These are phyloP conservation scores for Carex myosuroides DNA, from an alignment of 176 grass and related monocot genomes.

Conservation along the genomic window DNA sequence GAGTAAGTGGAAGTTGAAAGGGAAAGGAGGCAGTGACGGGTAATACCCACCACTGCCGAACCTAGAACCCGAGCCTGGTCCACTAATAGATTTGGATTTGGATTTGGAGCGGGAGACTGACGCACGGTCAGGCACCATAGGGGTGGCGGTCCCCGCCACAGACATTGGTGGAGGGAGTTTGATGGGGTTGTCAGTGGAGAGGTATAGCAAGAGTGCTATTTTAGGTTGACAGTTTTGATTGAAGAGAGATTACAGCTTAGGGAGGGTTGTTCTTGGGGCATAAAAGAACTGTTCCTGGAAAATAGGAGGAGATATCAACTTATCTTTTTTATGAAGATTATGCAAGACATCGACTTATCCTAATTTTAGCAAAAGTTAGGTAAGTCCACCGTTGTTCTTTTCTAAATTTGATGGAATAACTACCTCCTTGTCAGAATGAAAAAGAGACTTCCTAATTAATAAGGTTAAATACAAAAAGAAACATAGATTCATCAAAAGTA, in stretches of 20 bases:
- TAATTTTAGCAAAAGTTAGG: background rate
- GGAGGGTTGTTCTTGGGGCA: background rate
- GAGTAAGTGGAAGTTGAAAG: constrained; percentile 20
- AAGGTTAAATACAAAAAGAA: background rate
- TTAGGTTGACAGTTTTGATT: constrained; percentile 7
- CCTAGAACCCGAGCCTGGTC: background rate
- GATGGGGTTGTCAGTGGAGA: background rate
- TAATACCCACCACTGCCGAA: constrained; percentile 9
- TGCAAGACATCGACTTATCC: background rate
- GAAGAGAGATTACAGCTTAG: background rate
- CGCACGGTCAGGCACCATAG: background rate
- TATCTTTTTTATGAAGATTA: background rate
- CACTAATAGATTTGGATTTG: background rate
- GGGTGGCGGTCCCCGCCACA: background rate
- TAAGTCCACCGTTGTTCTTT: background rate
- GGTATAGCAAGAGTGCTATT: constrained; percentile 1
- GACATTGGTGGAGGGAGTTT: constrained; percentile 11
- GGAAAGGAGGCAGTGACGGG: constrained; percentile 19
- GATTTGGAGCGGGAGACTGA: background rate
- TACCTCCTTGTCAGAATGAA: background rate
- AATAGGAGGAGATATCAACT: background rate
- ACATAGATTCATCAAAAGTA: background rate
- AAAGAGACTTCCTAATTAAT: background rate
- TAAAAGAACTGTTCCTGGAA: background rate
- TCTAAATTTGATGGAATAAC: background rate